These are phyloP conservation scores for Coffea eugenioides DNA, from an alignment of 257 asterid species.

Conservation along the genomic window DNA sequence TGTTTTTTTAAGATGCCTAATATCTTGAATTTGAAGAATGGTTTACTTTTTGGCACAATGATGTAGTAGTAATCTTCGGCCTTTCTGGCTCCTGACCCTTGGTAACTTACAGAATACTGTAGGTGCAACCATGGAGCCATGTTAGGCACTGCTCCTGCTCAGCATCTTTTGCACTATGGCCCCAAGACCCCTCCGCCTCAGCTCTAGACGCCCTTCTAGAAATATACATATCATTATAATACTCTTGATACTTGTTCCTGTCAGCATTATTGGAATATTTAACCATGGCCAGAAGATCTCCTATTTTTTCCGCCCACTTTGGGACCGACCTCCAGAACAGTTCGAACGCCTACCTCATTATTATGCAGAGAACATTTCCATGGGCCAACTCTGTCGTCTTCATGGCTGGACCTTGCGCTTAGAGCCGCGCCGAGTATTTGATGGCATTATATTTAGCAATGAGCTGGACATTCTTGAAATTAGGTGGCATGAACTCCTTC, in stretches of 20 bases:
- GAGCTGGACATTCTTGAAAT: conserved; percentile 88
- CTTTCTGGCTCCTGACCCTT: not conserved
- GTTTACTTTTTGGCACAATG: not conserved
- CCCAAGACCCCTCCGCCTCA: conserved; percentile 42
- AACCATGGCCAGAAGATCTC: conserved; percentile 54
- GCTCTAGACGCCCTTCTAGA: conserved; percentile 39
- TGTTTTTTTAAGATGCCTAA: not conserved
- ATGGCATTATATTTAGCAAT: conserved; percentile 79
- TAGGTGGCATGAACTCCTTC: conserved; percentile 80
- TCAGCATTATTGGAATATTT: conserved; percentile 36
- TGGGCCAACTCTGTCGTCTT: conserved; percentile 67
- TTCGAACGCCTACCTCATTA: conserved; percentile 73
- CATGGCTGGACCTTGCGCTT: conserved; percentile 82
- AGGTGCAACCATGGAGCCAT: conserved; percentile 30
- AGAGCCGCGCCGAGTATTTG: conserved; percentile 79
- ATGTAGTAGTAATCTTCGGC: not conserved
- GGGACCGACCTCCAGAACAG: conserved; percentile 82
- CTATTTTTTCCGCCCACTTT: conserved; percentile 87
- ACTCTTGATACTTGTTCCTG: conserved; percentile 45
- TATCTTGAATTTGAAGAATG: not conserved
- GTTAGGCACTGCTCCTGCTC: conserved; percentile 19
- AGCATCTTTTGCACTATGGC: conserved; percentile 46
- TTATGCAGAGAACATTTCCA: conserved; percentile 86
- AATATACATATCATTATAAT: conserved; percentile 32
- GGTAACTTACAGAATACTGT: conserved; percentile 36